Conservation (phyloP, 345 rosid species). For the Boechera divaricarpa region DNA sequence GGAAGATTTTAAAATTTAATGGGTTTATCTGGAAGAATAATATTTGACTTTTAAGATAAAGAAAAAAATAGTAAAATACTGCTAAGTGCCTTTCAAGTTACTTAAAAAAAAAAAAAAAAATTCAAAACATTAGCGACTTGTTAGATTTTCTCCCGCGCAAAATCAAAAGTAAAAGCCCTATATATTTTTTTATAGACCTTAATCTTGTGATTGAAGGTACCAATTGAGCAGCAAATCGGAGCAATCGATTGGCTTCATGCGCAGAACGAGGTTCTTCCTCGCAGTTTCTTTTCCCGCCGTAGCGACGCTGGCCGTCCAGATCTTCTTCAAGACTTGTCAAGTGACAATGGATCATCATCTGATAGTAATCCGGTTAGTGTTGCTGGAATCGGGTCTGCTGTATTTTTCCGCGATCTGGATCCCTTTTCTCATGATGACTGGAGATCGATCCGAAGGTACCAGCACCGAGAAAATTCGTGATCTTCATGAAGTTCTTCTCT, state of each 20-base stretch:
- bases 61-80: background rate
- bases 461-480: background rate
- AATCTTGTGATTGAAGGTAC: constrained; percentile 51
- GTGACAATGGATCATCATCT: constrained; percentile 43
- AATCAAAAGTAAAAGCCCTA: background rate
- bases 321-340: constrained; percentile 42
- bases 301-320: constrained; percentile 41
- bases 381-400: constrained; percentile 86
- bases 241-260: constrained; percentile 90
- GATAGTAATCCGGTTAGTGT: constrained; percentile 56
- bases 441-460: constrained; percentile 77
- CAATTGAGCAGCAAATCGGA: constrained; percentile 59
- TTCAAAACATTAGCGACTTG: background rate
- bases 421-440: constrained; percentile 82
- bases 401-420: constrained; percentile 62
- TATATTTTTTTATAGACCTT: background rate
- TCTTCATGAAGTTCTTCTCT: background rate
- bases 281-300: constrained; percentile 77
- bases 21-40: background rate
- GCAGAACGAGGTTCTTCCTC: constrained; percentile 66
- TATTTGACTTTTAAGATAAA: background rate
- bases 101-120: too few relatives aligned
- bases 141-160: constrained; percentile 31
- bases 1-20: background rate
- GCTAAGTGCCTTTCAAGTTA: too few relatives aligned